Conservation (phyloP, 192 early-diverging fungal genomes). For the Lunasporangiospora selenospora region DNA sequence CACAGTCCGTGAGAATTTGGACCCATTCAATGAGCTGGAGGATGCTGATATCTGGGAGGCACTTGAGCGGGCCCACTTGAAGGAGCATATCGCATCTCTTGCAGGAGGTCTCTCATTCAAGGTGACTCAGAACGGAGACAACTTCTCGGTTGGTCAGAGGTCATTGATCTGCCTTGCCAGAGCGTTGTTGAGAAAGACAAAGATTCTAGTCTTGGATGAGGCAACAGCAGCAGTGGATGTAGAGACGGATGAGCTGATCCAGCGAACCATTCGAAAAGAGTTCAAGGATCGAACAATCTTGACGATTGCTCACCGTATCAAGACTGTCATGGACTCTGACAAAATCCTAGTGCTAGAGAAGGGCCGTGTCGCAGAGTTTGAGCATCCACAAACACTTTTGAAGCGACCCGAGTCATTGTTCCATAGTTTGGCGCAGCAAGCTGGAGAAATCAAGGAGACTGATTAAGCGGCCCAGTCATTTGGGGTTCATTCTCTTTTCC, state of each 20-base stretch:
- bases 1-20: conserved; percentile 60
- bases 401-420: conserved; percentile 35
- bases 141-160: conserved; percentile 58
- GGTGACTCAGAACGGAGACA: conserved; percentile 55
- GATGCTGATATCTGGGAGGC: conserved; percentile 79
- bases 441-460: conserved; percentile 31
- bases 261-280: conserved; percentile 80
- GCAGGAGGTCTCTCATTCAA: conserved; percentile 44
- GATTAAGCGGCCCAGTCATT: too few species aligned
- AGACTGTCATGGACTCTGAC: conserved; percentile 89
- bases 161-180: conserved; percentile 61
- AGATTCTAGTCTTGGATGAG: conserved; percentile 54
- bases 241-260: conserved; percentile 85
- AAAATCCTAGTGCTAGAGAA: conserved; percentile 77
- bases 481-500: too few species aligned
- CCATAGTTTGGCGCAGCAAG: conserved; percentile 57
- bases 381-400: conserved; percentile 31
- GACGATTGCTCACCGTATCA: conserved; percentile 90
- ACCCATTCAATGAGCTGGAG: conserved; percentile 57
- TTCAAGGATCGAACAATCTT: conserved; percentile 83
- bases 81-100: conserved; percentile 48
- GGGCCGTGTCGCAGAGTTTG: conserved; percentile 59
- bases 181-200: conserved; percentile 61
- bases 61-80: conserved; percentile 57
- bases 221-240: conserved; percentile 78